Conservation (phyloP, 495 filamentous ascomycete species). For the Neurospora africana region DNA sequence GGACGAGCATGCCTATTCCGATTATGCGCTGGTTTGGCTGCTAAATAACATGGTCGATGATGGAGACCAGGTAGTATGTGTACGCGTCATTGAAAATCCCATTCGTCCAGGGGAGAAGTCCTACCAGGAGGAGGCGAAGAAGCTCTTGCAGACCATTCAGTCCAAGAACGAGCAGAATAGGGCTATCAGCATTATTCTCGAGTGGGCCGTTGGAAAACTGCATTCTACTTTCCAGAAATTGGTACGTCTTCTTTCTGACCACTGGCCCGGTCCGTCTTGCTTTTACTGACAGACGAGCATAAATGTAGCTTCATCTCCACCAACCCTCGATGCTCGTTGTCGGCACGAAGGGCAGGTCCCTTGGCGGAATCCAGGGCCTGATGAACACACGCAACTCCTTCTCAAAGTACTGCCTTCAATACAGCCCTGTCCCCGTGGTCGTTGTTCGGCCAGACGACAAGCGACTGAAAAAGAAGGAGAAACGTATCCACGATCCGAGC, state of each 20-base stretch:
- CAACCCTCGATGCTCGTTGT: slow-evolving; percentile 94
- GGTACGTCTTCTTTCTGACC: slow-evolving; percentile 41
- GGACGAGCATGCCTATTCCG: slow-evolving; percentile 91
- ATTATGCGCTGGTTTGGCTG: slow-evolving; percentile 89
- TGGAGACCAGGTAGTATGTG: slow-evolving; percentile 91
- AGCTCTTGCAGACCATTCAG: slow-evolving; percentile 67
- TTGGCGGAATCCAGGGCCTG: slow-evolving; percentile 84
- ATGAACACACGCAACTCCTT: slow-evolving; percentile 73
- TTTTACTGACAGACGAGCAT: neutral
- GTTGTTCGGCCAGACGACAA: slow-evolving; percentile 88
- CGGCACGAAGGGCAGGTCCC: slow-evolving; percentile 76
- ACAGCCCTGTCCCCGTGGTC: slow-evolving; percentile 93
- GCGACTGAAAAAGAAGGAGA: slow-evolving; percentile 83
- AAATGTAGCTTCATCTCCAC: slow-evolving; percentile 73
- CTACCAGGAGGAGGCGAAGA: slow-evolving; percentile 72
- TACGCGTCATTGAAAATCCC: slow-evolving; percentile 82
- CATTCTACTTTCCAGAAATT: slow-evolving; percentile 88
- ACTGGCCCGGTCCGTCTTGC: neutral
- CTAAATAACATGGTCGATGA: slow-evolving; percentile 92
- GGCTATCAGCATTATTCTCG: slow-evolving; percentile 77
- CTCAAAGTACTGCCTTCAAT: slow-evolving; percentile 92
- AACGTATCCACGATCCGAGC: slow-evolving; percentile 68
- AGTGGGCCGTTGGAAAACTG: slow-evolving; percentile 86
- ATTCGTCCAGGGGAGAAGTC: slow-evolving; percentile 62
- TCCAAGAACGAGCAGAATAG: slow-evolving; percentile 75